These are phyloP conservation scores for Neopestalotiopsis sp. DNA, from an alignment of 2,329 filamentous ascomycete species.

Conservation along the genomic window DNA sequence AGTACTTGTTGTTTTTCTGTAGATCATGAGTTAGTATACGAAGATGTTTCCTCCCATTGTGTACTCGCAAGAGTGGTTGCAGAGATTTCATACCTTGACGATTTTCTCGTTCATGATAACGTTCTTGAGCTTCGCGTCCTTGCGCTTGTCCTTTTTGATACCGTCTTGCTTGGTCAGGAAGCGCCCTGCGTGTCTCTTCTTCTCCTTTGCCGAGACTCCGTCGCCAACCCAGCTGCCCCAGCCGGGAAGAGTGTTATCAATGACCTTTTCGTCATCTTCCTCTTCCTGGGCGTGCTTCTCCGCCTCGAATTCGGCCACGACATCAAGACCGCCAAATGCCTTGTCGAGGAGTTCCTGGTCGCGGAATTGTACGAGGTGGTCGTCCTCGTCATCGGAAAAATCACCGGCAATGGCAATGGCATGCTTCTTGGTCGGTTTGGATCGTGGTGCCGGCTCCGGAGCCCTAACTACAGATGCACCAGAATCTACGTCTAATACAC, in stretches of 20 bases:
- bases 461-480: conserved; percentile 31
- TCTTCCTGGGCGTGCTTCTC: conserved; percentile 77
- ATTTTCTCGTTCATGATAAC: conserved; percentile 94
- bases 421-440: conserved; percentile 26
- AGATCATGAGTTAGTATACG: not conserved
- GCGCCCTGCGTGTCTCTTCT: conserved; percentile 65
- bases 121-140: conserved; percentile 79
- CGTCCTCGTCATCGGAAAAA: conserved; percentile 53
- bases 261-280: conserved; percentile 81
- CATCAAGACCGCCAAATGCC: conserved; percentile 88
- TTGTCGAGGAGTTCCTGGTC: conserved; percentile 75
- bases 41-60: not conserved
- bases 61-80: not conserved
- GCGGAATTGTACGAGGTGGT: conserved; percentile 60
- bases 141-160: conserved; percentile 75
- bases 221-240: conserved; percentile 94
- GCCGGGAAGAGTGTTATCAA: conserved; percentile 86
- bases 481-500: conserved; percentile 36
- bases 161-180: conserved; percentile 73
- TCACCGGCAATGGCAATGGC: conserved; percentile 38
- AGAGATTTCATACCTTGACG: conserved; percentile 68
- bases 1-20: conserved; percentile 68
- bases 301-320: conserved; percentile 76
- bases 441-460: conserved; percentile 24
- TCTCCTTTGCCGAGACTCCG: conserved; percentile 74